Evolutionary conservation across 306 rosid species (phyloP).

Genomic region (Hylodesmum podocarpum): DNA sequence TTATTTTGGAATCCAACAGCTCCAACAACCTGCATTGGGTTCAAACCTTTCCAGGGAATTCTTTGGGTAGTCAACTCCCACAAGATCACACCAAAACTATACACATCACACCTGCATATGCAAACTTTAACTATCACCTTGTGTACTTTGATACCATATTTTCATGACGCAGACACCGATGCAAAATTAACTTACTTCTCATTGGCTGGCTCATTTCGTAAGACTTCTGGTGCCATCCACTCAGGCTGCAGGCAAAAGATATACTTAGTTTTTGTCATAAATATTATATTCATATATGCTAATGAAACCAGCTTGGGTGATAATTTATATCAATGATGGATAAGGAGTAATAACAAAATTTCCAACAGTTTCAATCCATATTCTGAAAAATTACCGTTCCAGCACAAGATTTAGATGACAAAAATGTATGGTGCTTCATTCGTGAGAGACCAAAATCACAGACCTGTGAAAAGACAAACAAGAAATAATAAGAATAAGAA

Average conservation of each 20-base stretch:
- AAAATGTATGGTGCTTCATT: slow-evolving; percentile 84
- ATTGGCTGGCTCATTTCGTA: slow-evolving; percentile 90
- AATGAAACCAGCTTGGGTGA: slow-evolving; percentile 1
- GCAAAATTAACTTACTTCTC: slow-evolving; percentile 68
- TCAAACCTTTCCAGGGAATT: slow-evolving; percentile 96
- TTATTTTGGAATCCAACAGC: slow-evolving; percentile 98
- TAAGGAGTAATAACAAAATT: slow-evolving; percentile 14
- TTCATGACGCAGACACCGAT: background rate
- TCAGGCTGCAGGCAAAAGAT: slow-evolving; percentile 76
- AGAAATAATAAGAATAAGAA: background rate
- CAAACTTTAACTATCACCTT: slow-evolving; percentile 24
- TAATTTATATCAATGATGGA: slow-evolving; percentile 12
- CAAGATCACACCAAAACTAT: slow-evolving; percentile 96
- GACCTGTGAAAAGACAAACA: slow-evolving; percentile 57
- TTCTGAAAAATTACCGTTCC: slow-evolving; percentile 79
- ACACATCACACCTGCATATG: slow-evolving; percentile 97
- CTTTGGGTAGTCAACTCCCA: slow-evolving; percentile 82
- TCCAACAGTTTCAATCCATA: background rate
- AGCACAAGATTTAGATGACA: slow-evolving; percentile 96
- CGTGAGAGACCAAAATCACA: slow-evolving; percentile 99
- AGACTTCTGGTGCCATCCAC: slow-evolving; percentile 99
- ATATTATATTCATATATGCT: slow-evolving; percentile 14
- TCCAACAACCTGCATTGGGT: slow-evolving; percentile 99
- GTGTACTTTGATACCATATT: slow-evolving; percentile 14
- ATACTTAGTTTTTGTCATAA: slow-evolving; percentile 12